Conservation (phyloP, 352 stramenopile species). For the Pythium chondricola region DNA sequence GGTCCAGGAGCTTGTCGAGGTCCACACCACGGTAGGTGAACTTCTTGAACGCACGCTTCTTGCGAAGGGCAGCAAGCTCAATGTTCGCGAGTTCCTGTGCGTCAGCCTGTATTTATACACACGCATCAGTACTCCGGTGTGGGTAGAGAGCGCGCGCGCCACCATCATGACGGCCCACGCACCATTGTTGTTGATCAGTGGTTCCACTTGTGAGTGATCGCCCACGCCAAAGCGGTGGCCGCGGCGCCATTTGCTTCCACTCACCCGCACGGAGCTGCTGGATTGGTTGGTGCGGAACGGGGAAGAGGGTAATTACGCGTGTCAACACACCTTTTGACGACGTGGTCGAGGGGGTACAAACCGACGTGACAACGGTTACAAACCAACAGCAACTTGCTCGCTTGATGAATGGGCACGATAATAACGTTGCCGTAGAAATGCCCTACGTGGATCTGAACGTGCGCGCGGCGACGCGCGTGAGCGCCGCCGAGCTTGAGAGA, state of each 20-base stretch:
- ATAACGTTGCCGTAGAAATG: too few species aligned
- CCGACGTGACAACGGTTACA: slow-evolving; percentile 1
- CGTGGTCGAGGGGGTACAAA: neutral
- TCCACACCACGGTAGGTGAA: slow-evolving; percentile 99
- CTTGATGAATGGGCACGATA: neutral
- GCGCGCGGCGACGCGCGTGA: slow-evolving; percentile 39
- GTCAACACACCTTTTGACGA: slow-evolving; percentile 5
- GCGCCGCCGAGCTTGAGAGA: slow-evolving; percentile 48
- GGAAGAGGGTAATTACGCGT: slow-evolving; percentile 4
- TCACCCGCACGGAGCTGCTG: neutral
- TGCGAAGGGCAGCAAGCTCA: slow-evolving; percentile 94
- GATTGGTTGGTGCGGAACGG: slow-evolving; percentile 18
- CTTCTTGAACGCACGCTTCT: slow-evolving; percentile 99
- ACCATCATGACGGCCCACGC: slow-evolving; percentile 3
- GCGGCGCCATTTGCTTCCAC: too few species aligned
- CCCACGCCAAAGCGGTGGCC: too few species aligned
- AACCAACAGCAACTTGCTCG: slow-evolving; percentile 2
- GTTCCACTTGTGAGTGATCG: slow-evolving; percentile 26
- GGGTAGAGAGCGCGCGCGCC: too few species aligned
- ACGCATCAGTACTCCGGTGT: too few species aligned
- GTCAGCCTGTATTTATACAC: slow-evolving; percentile 29
- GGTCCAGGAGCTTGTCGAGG: slow-evolving; percentile 98
- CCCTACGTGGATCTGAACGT: slow-evolving; percentile 77
- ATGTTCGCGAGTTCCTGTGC: slow-evolving; percentile 65
- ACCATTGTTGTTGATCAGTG: slow-evolving; percentile 27